These are phyloP conservation scores for Effrenium voratum DNA, from an alignment of 73 alveolate species.

Conservation along the genomic window DNA sequence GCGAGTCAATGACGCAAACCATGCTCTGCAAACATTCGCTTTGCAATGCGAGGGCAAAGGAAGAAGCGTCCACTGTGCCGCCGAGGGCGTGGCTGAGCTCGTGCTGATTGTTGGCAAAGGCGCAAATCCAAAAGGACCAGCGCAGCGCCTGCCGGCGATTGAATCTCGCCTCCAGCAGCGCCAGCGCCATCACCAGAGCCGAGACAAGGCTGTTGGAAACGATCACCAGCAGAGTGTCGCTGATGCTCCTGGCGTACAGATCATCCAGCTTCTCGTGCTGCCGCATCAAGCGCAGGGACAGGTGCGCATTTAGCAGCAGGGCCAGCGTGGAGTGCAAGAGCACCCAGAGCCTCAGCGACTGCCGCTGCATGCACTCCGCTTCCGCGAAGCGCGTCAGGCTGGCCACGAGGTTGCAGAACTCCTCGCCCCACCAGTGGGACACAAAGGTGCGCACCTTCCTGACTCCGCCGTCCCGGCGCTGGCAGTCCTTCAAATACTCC, in stretches of 20 bases:
- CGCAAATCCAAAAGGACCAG: slow-evolving; percentile 76
- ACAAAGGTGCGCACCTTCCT: slow-evolving; percentile 44
- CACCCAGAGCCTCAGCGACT: slow-evolving; percentile 1
- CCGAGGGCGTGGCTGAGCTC: slow-evolving; percentile 60
- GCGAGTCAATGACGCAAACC: slow-evolving; percentile 22
- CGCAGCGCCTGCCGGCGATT: slow-evolving; percentile 21
- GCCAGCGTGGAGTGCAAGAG: neutral
- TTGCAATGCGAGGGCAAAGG: slow-evolving; percentile 23
- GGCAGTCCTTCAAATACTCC: neutral
- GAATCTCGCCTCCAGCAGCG: neutral
- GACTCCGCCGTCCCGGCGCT: slow-evolving; percentile 14
- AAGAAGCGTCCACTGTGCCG: slow-evolving; percentile 16
- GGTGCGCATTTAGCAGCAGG: slow-evolving; percentile 23
- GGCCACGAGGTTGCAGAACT: slow-evolving; percentile 19
- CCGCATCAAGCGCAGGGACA: neutral
- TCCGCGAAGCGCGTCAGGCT: neutral
- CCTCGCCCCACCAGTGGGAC: slow-evolving; percentile 83
- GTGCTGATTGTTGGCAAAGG: slow-evolving; percentile 51
- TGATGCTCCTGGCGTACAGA: neutral
- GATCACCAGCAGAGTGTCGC: neutral
- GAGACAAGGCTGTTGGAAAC: slow-evolving; percentile 26
- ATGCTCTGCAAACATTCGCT: neutral
- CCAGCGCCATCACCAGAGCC: neutral
- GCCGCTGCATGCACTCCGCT: slow-evolving; percentile 16
- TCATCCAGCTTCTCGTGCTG: neutral